Base-by-base conservation (phyloP, 768 basidiomycete genomes). In the Leccinum broughii region DNA sequence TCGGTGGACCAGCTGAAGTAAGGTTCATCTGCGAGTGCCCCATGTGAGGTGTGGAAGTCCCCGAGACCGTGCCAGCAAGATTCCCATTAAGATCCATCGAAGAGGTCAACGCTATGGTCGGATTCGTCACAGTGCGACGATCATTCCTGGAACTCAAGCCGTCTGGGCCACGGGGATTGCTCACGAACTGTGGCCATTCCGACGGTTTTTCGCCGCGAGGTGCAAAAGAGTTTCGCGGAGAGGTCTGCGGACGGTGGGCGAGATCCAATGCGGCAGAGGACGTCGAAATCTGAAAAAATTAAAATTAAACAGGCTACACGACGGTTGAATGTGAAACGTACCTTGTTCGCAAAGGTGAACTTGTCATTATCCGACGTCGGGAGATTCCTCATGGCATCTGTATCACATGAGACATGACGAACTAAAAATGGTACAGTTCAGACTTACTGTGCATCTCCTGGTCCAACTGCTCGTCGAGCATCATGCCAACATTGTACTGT, bases 201-300 rank as follows among this genome's bases (percentile, higher is more conserved):
- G 93, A 93, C 9, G 91, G 81, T 72, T 87, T 89, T 70, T 88
- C 88, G 35, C 84, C 80, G 49, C 87, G 85, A 61, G 77, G 74
- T 32, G 79, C 70, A 61, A 85, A 85, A 52, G 84, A 85, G 53
- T 82, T 76, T 32, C 86, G 83, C 26, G 89, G 86, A 14, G 90
- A 88, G 6, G 89, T 89, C 71, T 92, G 93, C 4, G 92, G 88
- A 35, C 92, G 83, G 54, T 94, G 92, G 15, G 96, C 95, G 39
- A 98, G 83, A 74, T 98, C 95, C 67, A 98, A 76, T 46, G 96
- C 95, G 35, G 92, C 95, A 20, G 95, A 96, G 17, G 93, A 90
- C 17, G 90, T 86, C 1, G 93, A 90, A 58, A 95, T 80, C 86
- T 93, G 62, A 35, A 17, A 50, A 44, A 54, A 35, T 41, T 9